Percentiles rank a stretch among this genome's conserved stretches.
Conservation (phyloP, 164 flowering plant species). For the Piper betle region DNA sequence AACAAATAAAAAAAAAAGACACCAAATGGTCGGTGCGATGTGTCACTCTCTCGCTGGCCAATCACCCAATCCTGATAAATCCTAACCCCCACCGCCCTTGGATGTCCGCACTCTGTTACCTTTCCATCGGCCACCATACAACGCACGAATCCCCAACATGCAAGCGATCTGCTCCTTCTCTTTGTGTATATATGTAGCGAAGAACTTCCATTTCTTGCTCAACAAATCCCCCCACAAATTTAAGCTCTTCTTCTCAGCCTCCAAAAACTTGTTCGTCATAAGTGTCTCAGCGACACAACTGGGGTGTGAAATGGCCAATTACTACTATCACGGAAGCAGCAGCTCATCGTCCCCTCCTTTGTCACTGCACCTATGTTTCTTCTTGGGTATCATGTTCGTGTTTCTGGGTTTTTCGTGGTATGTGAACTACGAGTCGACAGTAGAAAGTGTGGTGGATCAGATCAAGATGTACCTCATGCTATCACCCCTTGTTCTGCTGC, state of each 20-base stretch:
- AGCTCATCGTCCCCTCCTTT: conserved; percentile 17
- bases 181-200: background rate
- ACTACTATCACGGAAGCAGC: conserved; percentile 7
- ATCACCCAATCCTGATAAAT: conserved; percentile 4
- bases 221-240: too few relatives aligned
- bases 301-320: background rate
- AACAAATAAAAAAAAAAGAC: too few relatives aligned
- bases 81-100: conserved; percentile 18
- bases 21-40: conserved; percentile 29
- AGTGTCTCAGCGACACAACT: background rate
- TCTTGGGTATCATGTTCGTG: conserved; percentile 30
- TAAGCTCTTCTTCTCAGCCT: background rate
- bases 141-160: conserved; percentile 5
- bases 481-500: conserved; percentile 47
- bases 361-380: conserved; percentile 52
- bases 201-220: background rate
- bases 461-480: conserved; percentile 46
- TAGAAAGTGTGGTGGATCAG: conserved; percentile 39
- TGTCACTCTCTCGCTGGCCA: conserved; percentile 19
- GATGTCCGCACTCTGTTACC: conserved; percentile 3
- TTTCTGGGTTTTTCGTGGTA: conserved; percentile 55
- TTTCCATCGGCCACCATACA: conserved; percentile 1
- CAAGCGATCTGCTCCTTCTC: conserved; percentile 7
- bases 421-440: conserved; percentile 42
- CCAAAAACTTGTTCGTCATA: too few relatives aligned